Evolutionary conservation across 257 asterid genomes (phyloP).

Genomic region (Solanum pennellii): DNA sequence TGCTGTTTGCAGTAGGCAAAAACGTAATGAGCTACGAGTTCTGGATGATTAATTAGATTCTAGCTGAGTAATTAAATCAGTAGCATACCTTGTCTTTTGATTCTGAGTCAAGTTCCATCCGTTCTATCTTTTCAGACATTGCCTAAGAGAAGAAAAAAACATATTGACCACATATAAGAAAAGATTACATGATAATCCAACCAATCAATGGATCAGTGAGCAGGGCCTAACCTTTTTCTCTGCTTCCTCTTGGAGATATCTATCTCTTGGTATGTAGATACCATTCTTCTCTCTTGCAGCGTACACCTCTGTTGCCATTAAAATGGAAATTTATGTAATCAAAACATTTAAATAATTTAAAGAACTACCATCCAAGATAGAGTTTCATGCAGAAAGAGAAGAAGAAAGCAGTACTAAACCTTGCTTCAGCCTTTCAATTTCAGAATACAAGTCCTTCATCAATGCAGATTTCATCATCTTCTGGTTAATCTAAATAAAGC

Average conservation of each 20-base stretch:
- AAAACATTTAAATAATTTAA: background rate
- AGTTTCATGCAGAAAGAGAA: background rate
- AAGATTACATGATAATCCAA: background rate
- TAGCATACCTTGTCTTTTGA: constrained; percentile 80
- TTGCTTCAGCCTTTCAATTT: constrained; percentile 89
- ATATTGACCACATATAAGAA: background rate
- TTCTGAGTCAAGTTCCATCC: constrained; percentile 83
- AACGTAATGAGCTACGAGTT: background rate
- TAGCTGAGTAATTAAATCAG: constrained; percentile 4
- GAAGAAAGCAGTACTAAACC: constrained; percentile 29
- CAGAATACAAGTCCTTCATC: constrained; percentile 32
- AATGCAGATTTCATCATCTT: constrained; percentile 56
- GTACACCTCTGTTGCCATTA: constrained; percentile 65
- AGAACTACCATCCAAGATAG: background rate
- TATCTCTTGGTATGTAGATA: constrained; percentile 89
- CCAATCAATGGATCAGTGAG: background rate
- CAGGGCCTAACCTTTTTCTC: constrained; percentile 66
- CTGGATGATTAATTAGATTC: background rate
- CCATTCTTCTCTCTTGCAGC: constrained; percentile 99
- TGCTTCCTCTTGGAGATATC: constrained; percentile 98
- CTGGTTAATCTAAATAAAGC: constrained; percentile 64
- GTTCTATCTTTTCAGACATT: constrained; percentile 91
- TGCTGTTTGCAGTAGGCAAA: constrained; percentile 43
- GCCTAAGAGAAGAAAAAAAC: constrained; percentile 35
- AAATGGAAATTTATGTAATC: background rate